Percentiles rank a stretch among this genome's conserved stretches.
These are phyloP conservation scores for Vigna trinervia DNA, from an alignment of 306 rosid species.

Conservation along the genomic window DNA sequence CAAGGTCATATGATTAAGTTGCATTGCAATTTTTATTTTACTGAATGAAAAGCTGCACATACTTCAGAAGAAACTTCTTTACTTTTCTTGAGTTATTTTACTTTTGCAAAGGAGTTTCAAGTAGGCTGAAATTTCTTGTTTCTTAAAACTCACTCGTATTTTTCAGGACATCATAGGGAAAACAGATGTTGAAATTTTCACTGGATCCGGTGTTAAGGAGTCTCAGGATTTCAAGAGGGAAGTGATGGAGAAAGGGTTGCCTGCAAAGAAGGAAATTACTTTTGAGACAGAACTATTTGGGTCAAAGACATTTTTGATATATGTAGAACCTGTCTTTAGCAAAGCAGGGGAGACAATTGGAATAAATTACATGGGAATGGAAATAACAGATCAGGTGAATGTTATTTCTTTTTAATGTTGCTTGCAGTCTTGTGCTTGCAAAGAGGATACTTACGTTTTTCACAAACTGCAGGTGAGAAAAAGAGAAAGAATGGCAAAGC, in stretches of 20 bases:
- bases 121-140: conserved; percentile 10
- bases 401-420: conserved; percentile 17
- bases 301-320: conserved; percentile 84
- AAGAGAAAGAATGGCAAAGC: conserved; percentile 91
- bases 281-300: conserved; percentile 92
- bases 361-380: conserved; percentile 98
- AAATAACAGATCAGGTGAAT: conserved; percentile 91
- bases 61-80: conserved; percentile 21
- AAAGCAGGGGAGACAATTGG: conserved; percentile 96
- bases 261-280: conserved; percentile 92
- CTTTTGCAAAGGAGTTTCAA: conserved; percentile 18
- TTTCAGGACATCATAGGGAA: conserved; percentile 92
- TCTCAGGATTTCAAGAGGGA: conserved; percentile 97
- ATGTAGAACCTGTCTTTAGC: conserved; percentile 98
- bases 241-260: conserved; percentile 87
- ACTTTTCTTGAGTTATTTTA: conserved; percentile 37
- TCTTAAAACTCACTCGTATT: not conserved
- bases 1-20: conserved; percentile 47
- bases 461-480: conserved; percentile 72
- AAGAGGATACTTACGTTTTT: conserved; percentile 30
- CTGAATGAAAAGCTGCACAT: not conserved
- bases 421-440: conserved; percentile 29
- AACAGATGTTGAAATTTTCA: conserved; percentile 95
- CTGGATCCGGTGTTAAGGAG: conserved; percentile 93
- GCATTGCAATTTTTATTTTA: not conserved